Conservation (phyloP, 1,284 basidiomycete species). For the Mycena sp. region DNA sequence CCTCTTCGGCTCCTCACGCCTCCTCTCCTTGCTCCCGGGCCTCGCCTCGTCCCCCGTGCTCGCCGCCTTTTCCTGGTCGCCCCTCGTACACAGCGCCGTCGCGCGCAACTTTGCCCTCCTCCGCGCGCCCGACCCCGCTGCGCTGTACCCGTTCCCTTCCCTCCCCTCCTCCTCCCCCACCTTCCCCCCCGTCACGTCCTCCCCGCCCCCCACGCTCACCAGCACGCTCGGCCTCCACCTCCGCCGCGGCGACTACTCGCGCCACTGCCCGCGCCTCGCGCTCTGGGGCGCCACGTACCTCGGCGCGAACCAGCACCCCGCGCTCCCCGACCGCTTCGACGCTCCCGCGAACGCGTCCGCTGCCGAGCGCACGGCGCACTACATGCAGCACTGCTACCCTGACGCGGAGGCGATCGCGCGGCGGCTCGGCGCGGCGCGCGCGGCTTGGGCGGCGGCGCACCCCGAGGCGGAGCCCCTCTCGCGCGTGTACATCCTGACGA, state of each 20-base stretch:
- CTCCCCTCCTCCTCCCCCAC: conserved; percentile 32
- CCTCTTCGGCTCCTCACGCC: conserved; percentile 58
- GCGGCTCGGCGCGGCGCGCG: conserved; percentile 55
- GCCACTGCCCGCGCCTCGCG: conserved; percentile 67
- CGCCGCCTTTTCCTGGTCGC: conserved; percentile 65
- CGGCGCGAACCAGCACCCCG: conserved; percentile 65
- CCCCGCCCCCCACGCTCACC: conserved; percentile 39
- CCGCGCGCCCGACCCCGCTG: conserved; percentile 42
- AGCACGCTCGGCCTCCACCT: conserved; percentile 74
- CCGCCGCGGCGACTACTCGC: conserved; percentile 71
- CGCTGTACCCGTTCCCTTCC: conserved; percentile 32
- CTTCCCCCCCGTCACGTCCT: conserved; percentile 24
- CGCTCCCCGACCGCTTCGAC: conserved; percentile 60
- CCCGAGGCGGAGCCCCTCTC: conserved; percentile 12
- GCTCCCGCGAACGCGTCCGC: conserved; percentile 28
- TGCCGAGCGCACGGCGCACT: conserved; percentile 43
- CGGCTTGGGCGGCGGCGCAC: conserved; percentile 27
- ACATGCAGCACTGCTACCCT: conserved; percentile 68
- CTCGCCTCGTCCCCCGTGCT: conserved; percentile 62
- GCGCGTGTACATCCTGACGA: conserved; percentile 53
- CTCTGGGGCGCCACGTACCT: conserved; percentile 60
- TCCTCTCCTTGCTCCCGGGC: conserved; percentile 57
- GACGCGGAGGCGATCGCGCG: conserved; percentile 57
- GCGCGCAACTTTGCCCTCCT: conserved; percentile 60
- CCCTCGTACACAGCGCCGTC: conserved; percentile 62